phyloP scores from a whole-genome alignment of 2,329 filamentous ascomycete species.

The Pestalotiopsis sp. region DNA sequence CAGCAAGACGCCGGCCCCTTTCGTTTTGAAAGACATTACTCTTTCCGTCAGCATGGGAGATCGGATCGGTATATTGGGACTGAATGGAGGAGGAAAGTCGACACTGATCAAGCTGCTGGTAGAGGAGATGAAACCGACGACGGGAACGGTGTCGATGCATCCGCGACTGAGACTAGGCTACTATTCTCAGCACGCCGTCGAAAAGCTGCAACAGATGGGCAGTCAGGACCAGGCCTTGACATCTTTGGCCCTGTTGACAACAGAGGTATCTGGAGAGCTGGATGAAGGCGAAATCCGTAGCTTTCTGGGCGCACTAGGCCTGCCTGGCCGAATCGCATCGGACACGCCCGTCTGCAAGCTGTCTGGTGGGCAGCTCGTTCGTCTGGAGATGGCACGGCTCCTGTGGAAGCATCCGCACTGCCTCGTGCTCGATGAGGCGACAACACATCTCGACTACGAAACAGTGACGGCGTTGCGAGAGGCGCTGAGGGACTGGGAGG shows the following conservation, averaged over 20 bases:
- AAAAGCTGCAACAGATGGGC: conserved; percentile 62
- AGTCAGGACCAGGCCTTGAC: conserved; percentile 54
- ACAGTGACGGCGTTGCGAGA: conserved; percentile 72
- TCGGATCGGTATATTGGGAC: conserved; percentile 72
- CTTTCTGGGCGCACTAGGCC: conserved; percentile 68
- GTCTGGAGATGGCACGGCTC: conserved; percentile 66
- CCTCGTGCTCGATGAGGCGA: conserved; percentile 78
- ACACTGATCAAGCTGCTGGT: conserved; percentile 74
- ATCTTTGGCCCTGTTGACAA: conserved; percentile 63
- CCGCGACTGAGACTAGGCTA: conserved; percentile 72
- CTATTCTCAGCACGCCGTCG: conserved; percentile 80
- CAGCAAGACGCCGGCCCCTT: conserved; percentile 34
- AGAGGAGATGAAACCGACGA: conserved; percentile 57
- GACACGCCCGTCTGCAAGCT: conserved; percentile 74
- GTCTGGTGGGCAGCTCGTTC: conserved; percentile 77
- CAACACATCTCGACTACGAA: conserved; percentile 83
- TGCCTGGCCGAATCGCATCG: conserved; percentile 70
- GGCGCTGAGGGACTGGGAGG: conserved; percentile 68
- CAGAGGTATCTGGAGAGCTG: conserved; percentile 52
- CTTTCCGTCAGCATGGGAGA: conserved; percentile 74
- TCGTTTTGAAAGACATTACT: conserved; percentile 63
- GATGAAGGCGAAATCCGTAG: conserved; percentile 69
- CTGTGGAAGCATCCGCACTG: conserved; percentile 71
- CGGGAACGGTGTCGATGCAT: conserved; percentile 66
- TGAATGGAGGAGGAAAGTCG: conserved; percentile 83